These are phyloP conservation scores for Dryas octopetala DNA, from an alignment of 306 rosid genomes.

Conservation along the genomic window DNA sequence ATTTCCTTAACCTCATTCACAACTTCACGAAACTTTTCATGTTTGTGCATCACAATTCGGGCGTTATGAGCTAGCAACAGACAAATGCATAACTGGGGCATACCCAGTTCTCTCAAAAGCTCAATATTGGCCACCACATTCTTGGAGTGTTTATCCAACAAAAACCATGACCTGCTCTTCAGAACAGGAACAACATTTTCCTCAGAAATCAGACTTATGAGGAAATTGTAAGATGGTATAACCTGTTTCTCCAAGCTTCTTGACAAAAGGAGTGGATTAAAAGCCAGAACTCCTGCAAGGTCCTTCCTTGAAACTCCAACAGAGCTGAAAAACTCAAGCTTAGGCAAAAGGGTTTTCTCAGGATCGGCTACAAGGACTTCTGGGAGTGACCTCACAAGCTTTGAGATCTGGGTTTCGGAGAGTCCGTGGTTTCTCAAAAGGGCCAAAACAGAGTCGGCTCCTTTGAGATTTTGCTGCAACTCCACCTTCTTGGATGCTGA, in stretches of 20 bases:
- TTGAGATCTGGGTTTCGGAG: slow-evolving; percentile 27
- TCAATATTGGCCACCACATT: slow-evolving; percentile 22
- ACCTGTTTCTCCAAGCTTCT: slow-evolving; percentile 36
- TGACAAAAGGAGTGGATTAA: neutral
- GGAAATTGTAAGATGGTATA: slow-evolving; percentile 28
- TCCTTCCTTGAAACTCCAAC: slow-evolving; percentile 35
- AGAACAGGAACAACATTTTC: slow-evolving; percentile 1
- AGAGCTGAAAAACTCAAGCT: slow-evolving; percentile 36
- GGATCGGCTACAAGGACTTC: slow-evolving; percentile 20
- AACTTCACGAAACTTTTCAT: neutral
- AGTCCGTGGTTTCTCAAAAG: slow-evolving; percentile 32
- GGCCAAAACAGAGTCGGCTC: slow-evolving; percentile 24
- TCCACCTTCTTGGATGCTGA: slow-evolving; percentile 14
- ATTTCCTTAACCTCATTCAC: slow-evolving; percentile 35
- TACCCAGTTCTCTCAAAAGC: slow-evolving; percentile 34
- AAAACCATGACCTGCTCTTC: neutral
- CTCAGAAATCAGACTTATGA: slow-evolving; percentile 32
- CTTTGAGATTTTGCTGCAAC: neutral
- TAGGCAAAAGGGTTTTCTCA: slow-evolving; percentile 42
- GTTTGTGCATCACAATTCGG: neutral
- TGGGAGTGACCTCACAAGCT: slow-evolving; percentile 16
- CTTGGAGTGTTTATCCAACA: neutral
- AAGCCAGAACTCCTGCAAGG: slow-evolving; percentile 18
- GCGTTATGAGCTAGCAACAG: slow-evolving; percentile 21
- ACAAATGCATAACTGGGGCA: slow-evolving; percentile 23